These are phyloP conservation scores for Colletotrichum melonis DNA, from an alignment of 2,329 filamentous ascomycete species.

Conservation along the genomic window DNA sequence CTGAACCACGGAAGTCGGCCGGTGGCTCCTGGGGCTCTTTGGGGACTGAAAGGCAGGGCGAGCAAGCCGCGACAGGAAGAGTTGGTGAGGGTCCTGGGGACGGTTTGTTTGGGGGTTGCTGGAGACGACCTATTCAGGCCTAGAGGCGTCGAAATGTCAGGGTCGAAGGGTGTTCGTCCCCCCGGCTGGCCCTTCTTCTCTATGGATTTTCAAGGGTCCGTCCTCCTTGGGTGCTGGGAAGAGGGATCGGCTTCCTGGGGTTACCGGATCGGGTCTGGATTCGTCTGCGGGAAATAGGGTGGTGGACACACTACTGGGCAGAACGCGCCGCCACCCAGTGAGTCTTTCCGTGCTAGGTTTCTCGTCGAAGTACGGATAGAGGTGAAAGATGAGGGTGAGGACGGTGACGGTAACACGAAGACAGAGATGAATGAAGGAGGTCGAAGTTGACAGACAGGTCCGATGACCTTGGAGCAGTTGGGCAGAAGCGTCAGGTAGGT, in stretches of 20 bases:
- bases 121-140: conserved; percentile 23
- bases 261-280: conserved; percentile 15
- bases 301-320: not conserved
- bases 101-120: not conserved
- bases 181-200: conserved; percentile 5
- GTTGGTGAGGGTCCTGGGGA: not conserved
- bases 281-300: conserved; percentile 14
- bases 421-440: not conserved
- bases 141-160: conserved; percentile 7
- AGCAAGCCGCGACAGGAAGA: not conserved
- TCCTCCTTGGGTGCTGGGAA: conserved; percentile 3
- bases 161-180: conserved; percentile 23
- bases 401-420: not conserved
- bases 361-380: not conserved
- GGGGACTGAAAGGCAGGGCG: not conserved
- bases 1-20: conserved; percentile 26
- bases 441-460: not conserved
- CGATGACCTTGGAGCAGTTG: not conserved
- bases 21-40: not conserved
- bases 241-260: conserved; percentile 25
- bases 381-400: not conserved
- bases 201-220: conserved; percentile 28
- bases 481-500: not conserved
- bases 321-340: not conserved
- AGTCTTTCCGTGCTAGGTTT: not conserved